These are phyloP conservation scores for Stagonosporopsis cucurbitacearum DNA, from an alignment of 2,329 filamentous ascomycete genomes.

Conservation along the genomic window DNA sequence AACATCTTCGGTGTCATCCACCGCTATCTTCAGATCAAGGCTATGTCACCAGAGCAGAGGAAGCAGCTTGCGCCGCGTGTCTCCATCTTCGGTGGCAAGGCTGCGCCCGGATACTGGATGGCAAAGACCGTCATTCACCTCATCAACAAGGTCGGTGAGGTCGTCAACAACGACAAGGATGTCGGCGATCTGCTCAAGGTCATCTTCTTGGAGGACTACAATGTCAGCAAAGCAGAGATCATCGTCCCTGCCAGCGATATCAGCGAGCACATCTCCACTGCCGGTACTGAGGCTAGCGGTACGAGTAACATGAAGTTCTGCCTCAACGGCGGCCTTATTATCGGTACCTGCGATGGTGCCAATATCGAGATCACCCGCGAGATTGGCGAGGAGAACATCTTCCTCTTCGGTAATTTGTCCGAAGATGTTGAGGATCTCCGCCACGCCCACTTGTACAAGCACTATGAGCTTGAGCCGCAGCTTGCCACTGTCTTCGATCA, in stretches of 20 bases:
- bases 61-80: conserved; percentile 89
- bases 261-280: conserved; percentile 98
- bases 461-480: conserved; percentile 76
- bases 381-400: conserved; percentile 95
- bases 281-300: conserved; percentile 85
- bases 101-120: conserved; percentile 99
- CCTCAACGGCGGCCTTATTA: conserved; percentile 94
- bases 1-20: conserved; percentile 99
- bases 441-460: conserved; percentile 84
- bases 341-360: conserved; percentile 96
- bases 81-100: conserved; percentile 97
- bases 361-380: conserved; percentile 99
- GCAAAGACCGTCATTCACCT: conserved; percentile 98
- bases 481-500: conserved; percentile 82
- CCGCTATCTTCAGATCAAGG: conserved; percentile 88
- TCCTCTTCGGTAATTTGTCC: conserved; percentile 94
- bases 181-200: conserved; percentile 96
- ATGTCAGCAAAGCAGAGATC: conserved; percentile 98
- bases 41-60: conserved; percentile 79
- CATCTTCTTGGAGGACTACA: conserved; percentile 97
- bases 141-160: conserved; percentile 86
- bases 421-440: conserved; percentile 97
- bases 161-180: conserved; percentile 91
- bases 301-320: conserved; percentile 99
- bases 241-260: conserved; percentile 94